These are phyloP conservation scores for Emergomyces pasteurianus DNA, from an alignment of 2,329 filamentous ascomycete species.

Conservation along the genomic window DNA sequence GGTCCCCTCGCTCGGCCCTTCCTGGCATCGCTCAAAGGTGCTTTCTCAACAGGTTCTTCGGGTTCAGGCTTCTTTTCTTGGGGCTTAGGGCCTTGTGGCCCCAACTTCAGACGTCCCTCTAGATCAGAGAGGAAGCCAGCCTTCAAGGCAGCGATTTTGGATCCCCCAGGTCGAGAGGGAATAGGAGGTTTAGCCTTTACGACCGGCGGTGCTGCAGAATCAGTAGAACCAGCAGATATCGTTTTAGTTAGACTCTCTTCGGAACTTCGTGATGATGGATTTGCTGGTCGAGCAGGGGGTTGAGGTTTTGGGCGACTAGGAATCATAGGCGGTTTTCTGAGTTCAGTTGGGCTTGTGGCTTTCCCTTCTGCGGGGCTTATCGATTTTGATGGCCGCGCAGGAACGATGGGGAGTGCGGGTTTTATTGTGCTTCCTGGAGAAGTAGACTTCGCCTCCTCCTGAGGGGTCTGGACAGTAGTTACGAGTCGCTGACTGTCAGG, in stretches of 20 bases:
- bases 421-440: conserved; percentile 16
- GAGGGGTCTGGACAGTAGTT: conserved; percentile 54
- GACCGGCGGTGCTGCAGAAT: conserved; percentile 25
- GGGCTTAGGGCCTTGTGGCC: conserved; percentile 64
- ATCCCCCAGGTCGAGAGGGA: conserved; percentile 62
- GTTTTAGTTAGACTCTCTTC: conserved; percentile 25
- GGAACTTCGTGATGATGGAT: conserved; percentile 27
- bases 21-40: conserved; percentile 73
- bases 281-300: conserved; percentile 50
- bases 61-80: conserved; percentile 53
- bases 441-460: conserved; percentile 39
- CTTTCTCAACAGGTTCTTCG: conserved; percentile 53
- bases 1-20: conserved; percentile 86
- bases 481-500: conserved; percentile 73
- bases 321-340: conserved; percentile 40
- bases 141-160: conserved; percentile 84
- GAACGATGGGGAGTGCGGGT: conserved; percentile 21
- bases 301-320: conserved; percentile 53
- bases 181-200: conserved; percentile 72
- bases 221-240: conserved; percentile 27
- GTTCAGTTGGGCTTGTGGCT: conserved; percentile 33
- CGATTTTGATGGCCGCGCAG: conserved; percentile 22
- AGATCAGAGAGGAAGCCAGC: conserved; percentile 87
- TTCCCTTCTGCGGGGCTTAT: conserved; percentile 19
- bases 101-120: conserved; percentile 76